Base-by-base conservation (phyloP, 2,329 filamentous ascomycete genomes). In the Sarocladium strictum region DNA sequence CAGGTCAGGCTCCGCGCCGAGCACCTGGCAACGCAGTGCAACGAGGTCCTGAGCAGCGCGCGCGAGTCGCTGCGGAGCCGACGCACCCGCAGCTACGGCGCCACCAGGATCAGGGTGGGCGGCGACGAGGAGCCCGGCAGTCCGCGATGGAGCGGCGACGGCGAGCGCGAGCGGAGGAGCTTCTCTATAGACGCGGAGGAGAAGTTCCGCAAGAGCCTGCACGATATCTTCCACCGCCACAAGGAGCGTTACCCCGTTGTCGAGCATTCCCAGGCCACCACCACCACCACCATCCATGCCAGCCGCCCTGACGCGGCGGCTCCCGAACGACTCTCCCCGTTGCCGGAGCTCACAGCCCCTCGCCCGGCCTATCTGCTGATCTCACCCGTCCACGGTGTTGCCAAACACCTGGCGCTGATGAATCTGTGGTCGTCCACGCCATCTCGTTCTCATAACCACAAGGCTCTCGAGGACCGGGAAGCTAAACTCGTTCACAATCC, bases 1-100 rank as follows among this genome's bases (percentile, higher is more conserved):
- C 86, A 90, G 61, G 88, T 96, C 49, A 75, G 86, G 2, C 72
- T 86, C 0, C 82, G 85, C 45, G 90, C 91, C 0, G 75, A 81
- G 43, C 81, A 84, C 56, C 74, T 95, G 5, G 86, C 88, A 1
- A 75, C 77, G 24, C 79, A 85, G 59, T 84, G 85, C 59, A 83
- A 78, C 53, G 66, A 71, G 1, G 72, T 78, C 15, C 70, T 76
- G 47, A 67, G 62, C 0, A 69, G 67, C 33, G 64, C 65, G 17
- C 69, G 69, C 4, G 64, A 66, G 4, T 67, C 66, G 2, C 68
- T 64, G 52, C 47, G 61, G 23, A 64, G 66, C 53, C 60, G 57
- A 2, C 63, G 62, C 10, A 58, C 58, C 17, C 47, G 47, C 15
- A 33, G 47, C 47, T 35, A 51, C 17, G 47, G 27, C 29, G 21